A percentile compares a stretch with the other conserved stretches of the same genome.
These are phyloP conservation scores for Fusarium graminum DNA, from an alignment of 2,329 filamentous ascomycete genomes.

Conservation along the genomic window DNA sequence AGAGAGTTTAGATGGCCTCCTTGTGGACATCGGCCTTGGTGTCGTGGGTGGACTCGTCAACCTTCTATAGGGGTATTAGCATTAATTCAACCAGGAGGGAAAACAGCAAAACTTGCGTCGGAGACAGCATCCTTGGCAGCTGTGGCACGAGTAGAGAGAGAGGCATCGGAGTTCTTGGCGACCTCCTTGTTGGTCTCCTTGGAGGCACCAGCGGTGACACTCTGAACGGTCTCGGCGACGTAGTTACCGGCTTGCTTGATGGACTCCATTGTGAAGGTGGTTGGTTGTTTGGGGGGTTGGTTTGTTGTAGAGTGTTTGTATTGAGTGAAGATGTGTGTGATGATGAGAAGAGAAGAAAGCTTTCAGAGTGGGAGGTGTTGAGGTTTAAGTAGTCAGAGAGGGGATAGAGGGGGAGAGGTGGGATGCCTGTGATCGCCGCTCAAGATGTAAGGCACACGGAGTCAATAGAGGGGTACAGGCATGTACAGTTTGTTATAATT, in stretches of 20 bases:
- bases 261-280: conserved; percentile 62
- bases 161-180: conserved; percentile 66
- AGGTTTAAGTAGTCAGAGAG: conserved; percentile 44
- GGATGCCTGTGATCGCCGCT: conserved; percentile 16
- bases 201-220: conserved; percentile 66
- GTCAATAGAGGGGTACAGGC: not conserved
- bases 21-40: conserved; percentile 55
- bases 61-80: too few relatives aligned
- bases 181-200: conserved; percentile 79
- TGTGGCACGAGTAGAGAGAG: conserved; percentile 39
- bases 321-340: conserved; percentile 29
- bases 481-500: conserved; percentile 24
- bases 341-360: conserved; percentile 12
- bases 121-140: conserved; percentile 64
- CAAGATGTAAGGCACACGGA: conserved; percentile 23
- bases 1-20: too few relatives aligned
- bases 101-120: too few relatives aligned
- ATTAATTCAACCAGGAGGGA: too few relatives aligned
- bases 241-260: conserved; percentile 75
- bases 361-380: conserved; percentile 16
- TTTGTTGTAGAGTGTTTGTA: conserved; percentile 21
- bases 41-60: conserved; percentile 58
- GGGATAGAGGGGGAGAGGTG: not conserved
- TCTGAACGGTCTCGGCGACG: conserved; percentile 75
- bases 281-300: conserved; percentile 36